phyloP scores from a whole-genome alignment of 306 rosid species.

The Parietaria judaica region DNA sequence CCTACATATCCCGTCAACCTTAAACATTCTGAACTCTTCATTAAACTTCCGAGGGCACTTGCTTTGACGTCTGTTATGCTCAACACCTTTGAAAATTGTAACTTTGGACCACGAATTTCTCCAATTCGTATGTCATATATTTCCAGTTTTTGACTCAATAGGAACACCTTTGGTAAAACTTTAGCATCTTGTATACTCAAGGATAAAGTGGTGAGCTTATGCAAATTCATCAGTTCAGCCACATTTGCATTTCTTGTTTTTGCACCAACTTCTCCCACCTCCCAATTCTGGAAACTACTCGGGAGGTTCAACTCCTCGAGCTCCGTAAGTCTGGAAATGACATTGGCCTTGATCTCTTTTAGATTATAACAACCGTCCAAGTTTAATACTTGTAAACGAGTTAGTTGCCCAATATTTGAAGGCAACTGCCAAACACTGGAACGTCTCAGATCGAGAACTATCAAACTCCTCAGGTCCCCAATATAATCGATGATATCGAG shows the following conservation, averaged over 20 bases:
- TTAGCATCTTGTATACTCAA: too few species aligned
- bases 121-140: constrained; percentile 5
- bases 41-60: not conserved
- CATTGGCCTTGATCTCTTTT: not conserved
- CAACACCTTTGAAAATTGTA: not conserved
- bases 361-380: not conserved
- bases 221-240: constrained; percentile 4
- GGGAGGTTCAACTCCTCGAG: constrained; percentile 10
- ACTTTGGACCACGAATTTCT: not conserved
- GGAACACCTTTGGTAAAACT: not conserved
- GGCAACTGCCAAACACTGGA: not conserved
- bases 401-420: too few species aligned
- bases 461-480: not conserved
- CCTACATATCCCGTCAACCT: not conserved
- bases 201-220: too few species aligned
- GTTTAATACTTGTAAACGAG: constrained; percentile 1
- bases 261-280: not conserved
- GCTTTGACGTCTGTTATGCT: not conserved
- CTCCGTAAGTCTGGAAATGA: constrained; percentile 6
- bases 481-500: too few species aligned
- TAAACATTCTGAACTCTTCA: not conserved
- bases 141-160: not conserved
- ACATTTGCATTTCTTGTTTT: constrained; percentile 9
- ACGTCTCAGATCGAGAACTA: too few species aligned
- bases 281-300: constrained; percentile 2